Conservation (phyloP, 2,329 filamentous ascomycete species). For the Xylariales sp. region DNA sequence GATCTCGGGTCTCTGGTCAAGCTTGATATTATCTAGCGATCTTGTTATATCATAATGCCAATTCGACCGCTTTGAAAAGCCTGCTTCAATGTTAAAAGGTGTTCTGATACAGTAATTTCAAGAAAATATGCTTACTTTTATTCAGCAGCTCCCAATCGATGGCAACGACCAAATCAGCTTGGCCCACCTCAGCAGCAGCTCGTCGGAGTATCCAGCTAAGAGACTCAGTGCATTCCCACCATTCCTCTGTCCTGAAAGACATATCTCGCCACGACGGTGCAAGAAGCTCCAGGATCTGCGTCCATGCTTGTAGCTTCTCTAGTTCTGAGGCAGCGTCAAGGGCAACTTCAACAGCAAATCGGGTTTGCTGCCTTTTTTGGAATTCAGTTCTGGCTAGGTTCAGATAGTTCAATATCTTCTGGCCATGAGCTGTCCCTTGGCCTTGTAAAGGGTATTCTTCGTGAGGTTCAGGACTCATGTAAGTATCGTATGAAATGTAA, state of each 20-base stretch:
- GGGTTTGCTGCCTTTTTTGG: slow-evolving; percentile 46
- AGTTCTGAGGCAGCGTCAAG: slow-evolving; percentile 55
- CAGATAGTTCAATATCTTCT: slow-evolving; percentile 50
- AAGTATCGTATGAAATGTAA: slow-evolving; percentile 56
- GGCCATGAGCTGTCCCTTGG: slow-evolving; percentile 49
- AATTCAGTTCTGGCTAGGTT: slow-evolving; percentile 50
- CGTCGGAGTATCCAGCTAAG: slow-evolving; percentile 57
- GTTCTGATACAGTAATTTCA: too few relatives aligned
- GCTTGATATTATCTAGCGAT: slow-evolving; percentile 46
- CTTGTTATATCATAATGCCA: slow-evolving; percentile 60
- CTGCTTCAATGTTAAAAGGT: slow-evolving; percentile 33
- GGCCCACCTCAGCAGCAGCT: slow-evolving; percentile 48
- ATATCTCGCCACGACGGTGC: slow-evolving; percentile 54
- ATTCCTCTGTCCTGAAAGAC: slow-evolving; percentile 54
- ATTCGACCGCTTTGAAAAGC: slow-evolving; percentile 46
- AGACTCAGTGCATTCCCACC: slow-evolving; percentile 56
- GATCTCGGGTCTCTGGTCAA: slow-evolving; percentile 42
- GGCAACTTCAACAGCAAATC: slow-evolving; percentile 50
- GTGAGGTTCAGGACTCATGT: slow-evolving; percentile 61
- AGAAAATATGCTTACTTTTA: slow-evolving; percentile 51
- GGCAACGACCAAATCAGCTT: slow-evolving; percentile 52
- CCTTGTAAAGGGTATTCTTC: slow-evolving; percentile 52
- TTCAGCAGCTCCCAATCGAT: slow-evolving; percentile 64
- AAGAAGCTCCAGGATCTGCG: slow-evolving; percentile 48
- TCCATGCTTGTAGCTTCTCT: slow-evolving; percentile 45